phyloP scores from a whole-genome alignment of 192 early-diverging fungal species.

The Chytriomyces hyalinus region DNA sequence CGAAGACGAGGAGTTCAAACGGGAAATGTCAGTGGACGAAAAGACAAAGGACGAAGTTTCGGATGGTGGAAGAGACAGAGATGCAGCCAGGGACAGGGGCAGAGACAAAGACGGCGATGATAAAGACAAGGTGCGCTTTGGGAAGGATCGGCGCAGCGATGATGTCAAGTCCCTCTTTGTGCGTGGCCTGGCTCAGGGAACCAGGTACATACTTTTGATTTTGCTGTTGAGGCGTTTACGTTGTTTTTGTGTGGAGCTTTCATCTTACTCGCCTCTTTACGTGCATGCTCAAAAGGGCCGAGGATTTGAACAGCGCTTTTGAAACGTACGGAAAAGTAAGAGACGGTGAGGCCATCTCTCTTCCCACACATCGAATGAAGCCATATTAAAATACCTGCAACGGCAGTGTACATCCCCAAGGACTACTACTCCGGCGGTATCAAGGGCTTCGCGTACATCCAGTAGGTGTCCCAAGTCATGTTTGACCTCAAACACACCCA shows the following conservation, averaged over 20 bases:
- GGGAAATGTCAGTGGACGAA: not conserved
- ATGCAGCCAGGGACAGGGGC: not conserved
- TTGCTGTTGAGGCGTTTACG: not conserved
- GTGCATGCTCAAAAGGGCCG: slow-evolving; percentile 25
- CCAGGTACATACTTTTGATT: slow-evolving; percentile 32
- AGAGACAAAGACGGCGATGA: not conserved
- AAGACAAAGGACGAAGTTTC: not conserved
- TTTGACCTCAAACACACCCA: not conserved
- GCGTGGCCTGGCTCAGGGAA: slow-evolving; percentile 46
- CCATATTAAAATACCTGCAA: not conserved
- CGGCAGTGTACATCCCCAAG: slow-evolving; percentile 52
- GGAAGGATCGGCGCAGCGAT: slow-evolving; percentile 27
- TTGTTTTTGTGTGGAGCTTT: not conserved
- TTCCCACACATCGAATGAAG: not conserved
- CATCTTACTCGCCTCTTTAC: not conserved
- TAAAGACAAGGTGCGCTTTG: not conserved
- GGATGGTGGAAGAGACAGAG: not conserved
- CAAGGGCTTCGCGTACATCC: slow-evolving; percentile 57
- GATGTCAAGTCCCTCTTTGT: slow-evolving; percentile 46
- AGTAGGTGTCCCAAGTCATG: slow-evolving; percentile 36
- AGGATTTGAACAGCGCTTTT: slow-evolving; percentile 51
- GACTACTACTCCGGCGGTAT: slow-evolving; percentile 50
- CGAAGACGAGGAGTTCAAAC: not conserved
- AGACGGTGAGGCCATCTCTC: slow-evolving; percentile 37
- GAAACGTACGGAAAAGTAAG: slow-evolving; percentile 50